Conservation (phyloP, 768 basidiomycete species). For the Hemileccinum impolitum region DNA sequence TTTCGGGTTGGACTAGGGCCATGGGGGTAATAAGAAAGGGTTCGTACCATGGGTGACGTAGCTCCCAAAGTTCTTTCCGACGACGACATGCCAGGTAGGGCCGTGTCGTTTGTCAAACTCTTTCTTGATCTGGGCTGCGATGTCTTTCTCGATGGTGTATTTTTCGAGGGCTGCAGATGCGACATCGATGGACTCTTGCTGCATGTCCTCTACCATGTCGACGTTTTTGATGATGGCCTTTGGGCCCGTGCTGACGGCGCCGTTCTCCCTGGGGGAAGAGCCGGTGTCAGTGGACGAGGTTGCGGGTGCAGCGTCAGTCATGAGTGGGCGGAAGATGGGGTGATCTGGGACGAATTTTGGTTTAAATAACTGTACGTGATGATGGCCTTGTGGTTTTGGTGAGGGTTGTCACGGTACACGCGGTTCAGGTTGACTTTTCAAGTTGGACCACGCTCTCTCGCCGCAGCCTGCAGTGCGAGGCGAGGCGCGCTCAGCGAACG, state of each 20-base stretch:
- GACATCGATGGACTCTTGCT: constrained; percentile 90
- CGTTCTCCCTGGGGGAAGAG: constrained; percentile 39
- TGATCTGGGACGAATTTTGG: constrained; percentile 1
- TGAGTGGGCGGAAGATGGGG: constrained; percentile 22
- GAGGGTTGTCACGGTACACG: constrained; percentile 4
- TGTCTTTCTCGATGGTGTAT: constrained; percentile 95
- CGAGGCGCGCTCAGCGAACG: too few relatives aligned
- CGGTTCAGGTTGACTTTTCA: too few relatives aligned
- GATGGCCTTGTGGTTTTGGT: constrained; percentile 28
- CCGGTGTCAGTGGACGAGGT: constrained; percentile 54
- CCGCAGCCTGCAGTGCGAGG: too few relatives aligned
- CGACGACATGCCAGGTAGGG: constrained; percentile 97
- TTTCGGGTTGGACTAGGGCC: too few relatives aligned
- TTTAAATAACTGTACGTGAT: constrained; percentile 25
- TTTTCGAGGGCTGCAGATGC: constrained; percentile 83
- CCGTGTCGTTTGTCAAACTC: constrained; percentile 93
- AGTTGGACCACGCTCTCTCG: too few relatives aligned
- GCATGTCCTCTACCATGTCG: constrained; percentile 96
- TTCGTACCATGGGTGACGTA: constrained; percentile 92
- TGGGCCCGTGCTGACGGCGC: constrained; percentile 38
- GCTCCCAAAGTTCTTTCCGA: constrained; percentile 98
- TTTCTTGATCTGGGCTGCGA: constrained; percentile 97
- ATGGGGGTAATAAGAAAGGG: neutral
- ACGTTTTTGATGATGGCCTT: constrained; percentile 96
- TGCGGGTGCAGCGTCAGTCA: constrained; percentile 59